Base-by-base conservation (phyloP, 495 filamentous ascomycete genomes). In the Lophiotrema nucula region DNA sequence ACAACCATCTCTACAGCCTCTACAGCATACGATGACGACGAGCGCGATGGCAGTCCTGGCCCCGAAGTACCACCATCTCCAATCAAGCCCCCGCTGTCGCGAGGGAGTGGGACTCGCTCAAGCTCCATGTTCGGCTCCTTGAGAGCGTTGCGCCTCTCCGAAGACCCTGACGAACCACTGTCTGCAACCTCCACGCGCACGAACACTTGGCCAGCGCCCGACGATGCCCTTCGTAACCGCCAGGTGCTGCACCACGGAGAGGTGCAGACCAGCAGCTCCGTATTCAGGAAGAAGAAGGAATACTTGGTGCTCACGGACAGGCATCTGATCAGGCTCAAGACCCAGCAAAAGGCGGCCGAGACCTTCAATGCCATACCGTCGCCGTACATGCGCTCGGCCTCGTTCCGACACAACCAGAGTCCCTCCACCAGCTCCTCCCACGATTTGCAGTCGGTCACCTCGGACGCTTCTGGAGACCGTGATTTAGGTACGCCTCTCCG, bases 291-390 rank as follows among this genome's bases (percentile, higher is more conserved):
- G 69, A 92, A 88, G 74, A 88, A 83, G 65, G 90, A 95, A 58
- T 97, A 90, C 62, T 74, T 97, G 26, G 93, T 96, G n/a, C 78
- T 97, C 31, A 97, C 92, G 10, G 85, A 92, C 43, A 83, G 83
- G 22, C 86, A 95, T 70, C 69, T 98, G 35, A 69, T 96, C 55
- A 85, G 89, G 42, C 90, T 90, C 72, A 95, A 90, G 70, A 87
- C 73, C 62, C 82, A 88, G 56, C 78, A 76, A 61, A 85, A 85
- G 65, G 86, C 87, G 50, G 79, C 86, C 41, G 88, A 88, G 28
- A 69, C 77, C 44, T 88, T 87, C 56, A 76, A 78, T 15, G 15
- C 8, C 13, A 64, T 67, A 13, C 51, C 50, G 2, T 50, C 48
- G 5, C 47, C 53, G 12, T 51, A 60, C 23, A 43, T 50, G 4